A percentile compares a stretch with the other conserved stretches of the same genome.
Conservation (phyloP, 148 eudicot species). For the Polygonum maritimum region DNA sequence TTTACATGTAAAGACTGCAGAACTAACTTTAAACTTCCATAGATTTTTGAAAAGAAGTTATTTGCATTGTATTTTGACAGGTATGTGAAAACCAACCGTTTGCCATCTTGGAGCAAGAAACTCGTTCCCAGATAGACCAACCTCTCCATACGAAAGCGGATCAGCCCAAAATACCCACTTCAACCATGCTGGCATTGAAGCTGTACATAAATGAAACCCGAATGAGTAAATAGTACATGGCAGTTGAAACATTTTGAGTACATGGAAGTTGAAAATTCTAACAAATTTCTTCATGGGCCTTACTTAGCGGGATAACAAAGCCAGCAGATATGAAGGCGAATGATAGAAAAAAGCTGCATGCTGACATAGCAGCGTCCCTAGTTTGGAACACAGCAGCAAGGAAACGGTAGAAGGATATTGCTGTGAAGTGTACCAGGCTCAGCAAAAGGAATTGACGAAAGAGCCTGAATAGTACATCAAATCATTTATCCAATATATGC, state of each 20-base stretch:
- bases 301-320: constrained; percentile 63
- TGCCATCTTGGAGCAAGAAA: constrained; percentile 78
- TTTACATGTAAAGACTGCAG: no score
- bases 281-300: constrained; percentile 5
- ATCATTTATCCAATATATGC: no score
- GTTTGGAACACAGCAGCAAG: constrained; percentile 51
- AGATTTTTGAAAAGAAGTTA: background rate
- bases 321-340: constrained; percentile 44
- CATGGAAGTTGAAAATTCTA: no score
- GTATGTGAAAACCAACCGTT: constrained; percentile 27
- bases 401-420: constrained; percentile 59
- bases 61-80: background rate
- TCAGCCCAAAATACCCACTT: constrained; percentile 72
- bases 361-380: constrained; percentile 29
- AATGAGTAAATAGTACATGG: background rate
- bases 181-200: constrained; percentile 81
- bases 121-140: constrained; percentile 65
- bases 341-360: constrained; percentile 27
- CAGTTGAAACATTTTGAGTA: background rate
- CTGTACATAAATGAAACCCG: constrained; percentile 18
- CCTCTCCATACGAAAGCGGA: constrained; percentile 67
- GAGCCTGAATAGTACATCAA: constrained; percentile 34
- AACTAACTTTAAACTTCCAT: no score
- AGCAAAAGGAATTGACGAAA: constrained; percentile 49
- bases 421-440: constrained; percentile 46